Evolutionary conservation across 2,329 filamentous ascomycete species (phyloP).

Genomic region (Fusarium virguliforme): DNA sequence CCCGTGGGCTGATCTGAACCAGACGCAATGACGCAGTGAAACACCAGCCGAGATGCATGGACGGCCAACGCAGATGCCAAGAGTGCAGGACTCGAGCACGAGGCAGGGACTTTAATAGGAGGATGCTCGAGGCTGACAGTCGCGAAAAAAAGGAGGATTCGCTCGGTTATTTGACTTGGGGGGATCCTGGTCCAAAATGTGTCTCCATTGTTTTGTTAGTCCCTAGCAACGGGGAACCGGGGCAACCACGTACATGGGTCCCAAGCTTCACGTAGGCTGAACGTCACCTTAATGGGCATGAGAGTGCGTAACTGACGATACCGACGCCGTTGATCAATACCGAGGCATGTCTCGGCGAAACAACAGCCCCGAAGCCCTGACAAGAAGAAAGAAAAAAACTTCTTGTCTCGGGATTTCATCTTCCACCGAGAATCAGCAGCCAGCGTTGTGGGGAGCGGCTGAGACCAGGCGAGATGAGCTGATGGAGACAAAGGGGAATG

Average conservation of each 20-base stretch:
- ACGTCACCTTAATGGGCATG: background rate
- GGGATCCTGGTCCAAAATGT: slow-evolving; percentile 16
- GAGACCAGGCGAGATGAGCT: slow-evolving; percentile 32
- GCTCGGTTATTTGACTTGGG: slow-evolving; percentile 20
- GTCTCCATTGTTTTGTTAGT: slow-evolving; percentile 3
- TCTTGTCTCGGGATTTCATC: slow-evolving; percentile 16
- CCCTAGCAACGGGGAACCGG: slow-evolving; percentile 26
- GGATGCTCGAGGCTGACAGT: slow-evolving; percentile 16
- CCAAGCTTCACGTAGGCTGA: background rate
- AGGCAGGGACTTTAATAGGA: slow-evolving; percentile 22
- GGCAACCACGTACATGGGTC: slow-evolving; percentile 30
- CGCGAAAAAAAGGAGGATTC: slow-evolving; percentile 7
- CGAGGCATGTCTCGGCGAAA: background rate
- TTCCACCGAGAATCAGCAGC: background rate
- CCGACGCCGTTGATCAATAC: background rate
- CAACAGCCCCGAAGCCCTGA: background rate
- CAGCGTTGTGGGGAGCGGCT: slow-evolving; percentile 23
- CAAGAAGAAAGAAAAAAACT: slow-evolving; percentile 11
- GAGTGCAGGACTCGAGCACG: slow-evolving; percentile 16
- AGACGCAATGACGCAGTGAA: slow-evolving; percentile 17
- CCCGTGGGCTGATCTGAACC: slow-evolving; percentile 15
- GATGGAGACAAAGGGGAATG: slow-evolving; percentile 12
- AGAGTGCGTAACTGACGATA: background rate
- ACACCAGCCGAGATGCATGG: slow-evolving; percentile 22
- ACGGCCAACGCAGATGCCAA: slow-evolving; percentile 30